Evolutionary conservation across 2,329 filamentous ascomycete genomes (phyloP), one percentile per base, ranked within the genome.

Genomic region (Ophiostoma montium): DNA sequence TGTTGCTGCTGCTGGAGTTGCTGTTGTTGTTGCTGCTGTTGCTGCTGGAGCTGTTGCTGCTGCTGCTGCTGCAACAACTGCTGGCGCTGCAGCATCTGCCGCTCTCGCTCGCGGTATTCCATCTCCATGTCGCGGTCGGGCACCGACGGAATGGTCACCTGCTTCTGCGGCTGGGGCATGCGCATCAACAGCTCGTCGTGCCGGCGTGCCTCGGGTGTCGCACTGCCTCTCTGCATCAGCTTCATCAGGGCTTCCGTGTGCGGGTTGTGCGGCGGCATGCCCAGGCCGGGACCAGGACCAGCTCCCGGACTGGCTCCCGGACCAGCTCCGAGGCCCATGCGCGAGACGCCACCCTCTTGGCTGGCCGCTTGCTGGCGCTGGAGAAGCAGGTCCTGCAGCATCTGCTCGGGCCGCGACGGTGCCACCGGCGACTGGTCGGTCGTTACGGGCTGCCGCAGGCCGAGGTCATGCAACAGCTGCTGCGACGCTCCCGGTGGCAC

Each of bases 181-280:
- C 74, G 68, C 62, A 76, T 68, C 47, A 75, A 60, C 44, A 70
- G 59, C 50, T 75, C 74, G 47, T 79, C 76, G 32, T 68, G 67
- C 30, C 39, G 30, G 53, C 70, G 65, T 35, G 71, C 62, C 27
- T 78, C 74, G 0, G 72, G 67, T 3, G 19, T 21, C 7, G 46
- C 27, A 5, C 64, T 66, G 51, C 73, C 70, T 53, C 65, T 63
- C 56, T 82, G 78, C 85, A 95, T 92, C 30, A 95, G 72, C 53
- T 81, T 84, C 65, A 94, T 85, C 45, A 95, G 68, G 61, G 92
- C 89, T 55, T 94, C 84, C n/a, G 83, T 78, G 57, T 90, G 85
- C 57, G 72, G 77, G 61, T 75, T 80, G 60, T 68, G 72, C 44
- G 36, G 11, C 3, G 44, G 33, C 18, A 46, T 18, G 3, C 39